A percentile compares a stretch with the other conserved stretches of the same genome.
These are phyloP conservation scores for Colletotrichum sp. DNA, from an alignment of 2,329 filamentous ascomycete species.

Conservation along the genomic window DNA sequence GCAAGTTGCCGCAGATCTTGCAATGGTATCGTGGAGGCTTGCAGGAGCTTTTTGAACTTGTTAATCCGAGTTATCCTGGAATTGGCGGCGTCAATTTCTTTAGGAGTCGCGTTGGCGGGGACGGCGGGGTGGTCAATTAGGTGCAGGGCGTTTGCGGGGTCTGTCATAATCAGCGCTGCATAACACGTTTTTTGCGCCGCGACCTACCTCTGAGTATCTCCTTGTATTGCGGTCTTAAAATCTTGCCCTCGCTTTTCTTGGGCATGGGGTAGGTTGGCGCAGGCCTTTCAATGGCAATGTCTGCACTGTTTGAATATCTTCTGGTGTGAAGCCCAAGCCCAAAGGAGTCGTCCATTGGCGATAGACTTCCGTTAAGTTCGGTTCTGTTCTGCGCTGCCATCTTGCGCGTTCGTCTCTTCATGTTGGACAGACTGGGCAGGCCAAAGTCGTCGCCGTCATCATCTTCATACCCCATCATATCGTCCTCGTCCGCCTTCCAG, in stretches of 20 bases:
- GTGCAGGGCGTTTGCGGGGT: conserved; percentile 92
- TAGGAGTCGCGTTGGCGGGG: conserved; percentile 75
- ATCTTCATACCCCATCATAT: conserved; percentile 79
- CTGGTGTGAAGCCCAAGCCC: conserved; percentile 46
- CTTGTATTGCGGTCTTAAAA: conserved; percentile 95
- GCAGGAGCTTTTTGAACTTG: conserved; percentile 96
- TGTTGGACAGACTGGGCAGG: conserved; percentile 88
- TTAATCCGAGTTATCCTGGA: conserved; percentile 93
- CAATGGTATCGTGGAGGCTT: conserved; percentile 87
- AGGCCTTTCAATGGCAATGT: conserved; percentile 91
- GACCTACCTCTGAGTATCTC: conserved; percentile 78
- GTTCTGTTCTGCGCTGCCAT: conserved; percentile 50
- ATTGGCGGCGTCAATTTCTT: conserved; percentile 85
- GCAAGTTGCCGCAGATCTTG: conserved; percentile 83
- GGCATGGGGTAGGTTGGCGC: conserved; percentile 83
- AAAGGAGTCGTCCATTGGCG: conserved; percentile 42
- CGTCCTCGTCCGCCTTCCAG: conserved; percentile 77
- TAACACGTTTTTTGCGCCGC: neutral
- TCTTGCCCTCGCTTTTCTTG: conserved; percentile 92
- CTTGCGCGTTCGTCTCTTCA: conserved; percentile 73
- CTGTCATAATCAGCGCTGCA: conserved; percentile 36
- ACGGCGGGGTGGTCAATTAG: conserved; percentile 87
- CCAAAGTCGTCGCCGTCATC: conserved; percentile 96
- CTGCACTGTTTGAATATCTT: conserved; percentile 82
- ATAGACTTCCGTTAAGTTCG: conserved; percentile 30